Evolutionary conservation across 2,329 filamentous ascomycete species (phyloP), one percentile per base, ranked within the genome.

Genomic region (Beauveria sp.): DNA sequence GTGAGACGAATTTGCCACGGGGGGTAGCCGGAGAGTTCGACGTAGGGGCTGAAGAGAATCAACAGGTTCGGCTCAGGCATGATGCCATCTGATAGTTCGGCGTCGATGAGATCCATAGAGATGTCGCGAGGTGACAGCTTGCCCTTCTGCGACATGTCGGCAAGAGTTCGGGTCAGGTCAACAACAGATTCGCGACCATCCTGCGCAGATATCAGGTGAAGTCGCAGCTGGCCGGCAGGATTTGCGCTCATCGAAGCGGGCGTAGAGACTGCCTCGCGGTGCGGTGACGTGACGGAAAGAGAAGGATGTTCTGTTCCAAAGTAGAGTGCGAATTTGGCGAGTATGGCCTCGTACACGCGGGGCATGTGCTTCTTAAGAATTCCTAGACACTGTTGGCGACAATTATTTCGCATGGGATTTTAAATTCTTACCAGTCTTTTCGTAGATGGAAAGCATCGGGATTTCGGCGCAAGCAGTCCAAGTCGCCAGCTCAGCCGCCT

Each of bases 1-100:
- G 92, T 97, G 70, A 99, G 77, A 48, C 94, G 84, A 64, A 97
- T 84, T 75, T 97, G 94, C 94, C 94, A 99, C 1, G 94, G 94
- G 10, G 94, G 94, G 72, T 97, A 99, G 10, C 94, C 92, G 59
- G 91, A 87, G 50, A 99, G 76, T 71, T 92, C 87, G 59, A 97
- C 85, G 55, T 86, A 85, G 4, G 92, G 90, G 1, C 89, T 86
- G 72, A 99, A 99, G 9, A 96, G 77, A 59, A 99, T 84, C 62
- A 99, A 78, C 16, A 99, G 79, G 71, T 97, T 92, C 2, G 94
- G 94, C 75, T 99, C 93, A 10, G 84, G 81, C 82, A 96, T 94
- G 63, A 96, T 86, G 56, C 82, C 84, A 70, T 87, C 84, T 16
- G 79, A 89, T 55, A 99, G 82, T 75, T 99, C 94, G 5, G 91